Evolutionary conservation across 495 filamentous ascomycete genomes (phyloP).

Genomic region (Podospora bellae-mahoneyi): DNA sequence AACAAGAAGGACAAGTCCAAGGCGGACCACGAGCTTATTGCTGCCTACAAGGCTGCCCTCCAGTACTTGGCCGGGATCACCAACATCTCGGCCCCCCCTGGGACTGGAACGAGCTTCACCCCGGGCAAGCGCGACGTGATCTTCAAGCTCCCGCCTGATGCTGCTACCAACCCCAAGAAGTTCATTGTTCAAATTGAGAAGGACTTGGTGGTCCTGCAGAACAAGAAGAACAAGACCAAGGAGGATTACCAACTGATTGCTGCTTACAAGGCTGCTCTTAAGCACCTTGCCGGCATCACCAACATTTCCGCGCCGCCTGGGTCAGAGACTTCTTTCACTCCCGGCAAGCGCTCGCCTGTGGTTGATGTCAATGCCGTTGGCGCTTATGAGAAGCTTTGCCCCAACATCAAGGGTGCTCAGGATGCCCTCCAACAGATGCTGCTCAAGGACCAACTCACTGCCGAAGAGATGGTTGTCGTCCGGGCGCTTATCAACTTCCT

Average conservation of each 20-base stretch:
- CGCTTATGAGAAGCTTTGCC: conserved; percentile 19
- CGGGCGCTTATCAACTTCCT: background rate
- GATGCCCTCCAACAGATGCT: conserved; percentile 22
- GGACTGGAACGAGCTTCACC: conserved; percentile 26
- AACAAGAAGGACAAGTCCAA: conserved; percentile 32
- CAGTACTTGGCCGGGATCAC: conserved; percentile 27
- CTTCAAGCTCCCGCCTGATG: conserved; percentile 24
- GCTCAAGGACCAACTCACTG: conserved; percentile 26
- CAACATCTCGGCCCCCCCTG: conserved; percentile 29
- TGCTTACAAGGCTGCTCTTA: conserved; percentile 26
- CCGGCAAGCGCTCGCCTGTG: conserved; percentile 24
- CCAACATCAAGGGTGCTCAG: conserved; percentile 24
- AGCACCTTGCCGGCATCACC: conserved; percentile 27
- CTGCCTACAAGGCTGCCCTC: conserved; percentile 27
- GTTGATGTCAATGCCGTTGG: background rate
- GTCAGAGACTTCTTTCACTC: conserved; percentile 26
- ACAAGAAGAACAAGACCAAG: conserved; percentile 30
- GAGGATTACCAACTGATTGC: conserved; percentile 26
- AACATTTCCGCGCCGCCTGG: conserved; percentile 29
- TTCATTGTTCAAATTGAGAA: conserved; percentile 29
- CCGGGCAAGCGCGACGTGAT: conserved; percentile 24
- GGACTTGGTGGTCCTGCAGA: conserved; percentile 27
- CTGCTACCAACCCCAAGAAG: conserved; percentile 25
- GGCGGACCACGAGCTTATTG: conserved; percentile 26
- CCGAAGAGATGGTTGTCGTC: conserved; percentile 23